Evolutionary conservation across 768 basidiomycete species (phyloP), one percentile per base, ranked within the genome.

Genomic region (Leccinellum rugosiceps): DNA sequence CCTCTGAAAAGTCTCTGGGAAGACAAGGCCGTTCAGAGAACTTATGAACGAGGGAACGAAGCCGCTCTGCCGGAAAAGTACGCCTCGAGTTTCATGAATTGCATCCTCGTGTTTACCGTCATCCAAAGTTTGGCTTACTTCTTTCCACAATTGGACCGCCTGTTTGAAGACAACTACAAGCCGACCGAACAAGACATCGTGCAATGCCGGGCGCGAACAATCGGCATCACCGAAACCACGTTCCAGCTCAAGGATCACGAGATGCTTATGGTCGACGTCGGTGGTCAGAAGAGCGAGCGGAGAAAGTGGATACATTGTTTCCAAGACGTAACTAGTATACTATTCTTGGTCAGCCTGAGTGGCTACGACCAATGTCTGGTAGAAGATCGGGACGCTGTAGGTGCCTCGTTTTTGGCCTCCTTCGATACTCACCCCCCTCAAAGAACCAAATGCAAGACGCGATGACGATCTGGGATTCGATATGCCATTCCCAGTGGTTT

Each of bases 401-500:
- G 90, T 80, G 9, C 15, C 55, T 23, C 41, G 2, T 54, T 54
- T 25, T 30, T 44, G 15, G 10, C 11, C 28, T 30, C 31, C 58
- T 26, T 62, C 43, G 48, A 50, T 13, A 17, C 32, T 43, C 47
- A 59, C 32, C 1, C 51, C 19, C 17, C 25, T 34, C 30, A 7
- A 66, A 94, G 89, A 98, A 98, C 69, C 94, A 96, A 86, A 96
- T 98, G 94, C 91, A 95, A 77, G 94, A 98, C 62, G 92, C 94
- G 4, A 90, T 98, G 86, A 92, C 92, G n/a, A 92, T 98, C 50
- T 98, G 94, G 88, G 94, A 98, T 65, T 94, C 93, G 43, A 95
- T 98, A 81, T 95, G 93, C 75, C 93, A 97, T 71, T 95, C 93
- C 10, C 93, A 95, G 62, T 97, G 94, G 94, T 97, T 97, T 76